Percentiles rank a stretch among this genome's conserved stretches.
These are phyloP conservation scores for Xerocomus amazonicus DNA, from an alignment of 1,284 basidiomycete species.

Conservation along the genomic window DNA sequence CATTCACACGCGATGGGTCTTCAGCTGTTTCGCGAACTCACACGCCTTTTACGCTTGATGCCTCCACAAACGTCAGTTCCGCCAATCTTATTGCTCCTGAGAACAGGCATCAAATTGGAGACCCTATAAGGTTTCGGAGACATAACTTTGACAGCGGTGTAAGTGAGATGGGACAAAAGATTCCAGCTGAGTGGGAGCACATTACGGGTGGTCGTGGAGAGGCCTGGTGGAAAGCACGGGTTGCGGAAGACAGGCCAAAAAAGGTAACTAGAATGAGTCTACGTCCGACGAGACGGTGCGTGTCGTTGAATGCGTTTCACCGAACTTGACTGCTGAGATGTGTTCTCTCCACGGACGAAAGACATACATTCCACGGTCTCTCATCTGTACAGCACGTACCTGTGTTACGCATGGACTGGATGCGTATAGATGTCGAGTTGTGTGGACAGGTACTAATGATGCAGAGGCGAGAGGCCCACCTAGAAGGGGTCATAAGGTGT, in stretches of 20 bases:
- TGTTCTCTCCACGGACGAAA: conserved; percentile 29
- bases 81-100: conserved; percentile 33
- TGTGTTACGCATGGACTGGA: conserved; percentile 53
- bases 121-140: conserved; percentile 5
- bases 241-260: conserved; percentile 10
- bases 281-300: conserved; percentile 19
- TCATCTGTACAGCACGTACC: conserved; percentile 41
- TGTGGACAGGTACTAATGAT: conserved; percentile 68
- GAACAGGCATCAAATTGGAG: conserved; percentile 12
- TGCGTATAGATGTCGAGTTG: conserved; percentile 76
- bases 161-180: conserved; percentile 27
- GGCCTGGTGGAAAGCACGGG: conserved; percentile 22
- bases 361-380: conserved; percentile 63
- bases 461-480: conserved; percentile 58
- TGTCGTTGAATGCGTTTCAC: background rate
- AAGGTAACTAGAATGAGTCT: conserved; percentile 4
- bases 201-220: conserved; percentile 20
- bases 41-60: conserved; percentile 41
- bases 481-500: conserved; percentile 41
- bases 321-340: conserved; percentile 9
- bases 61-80: conserved; percentile 42
- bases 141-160: conserved; percentile 1
- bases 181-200: conserved; percentile 43
- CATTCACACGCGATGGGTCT: conserved; percentile 8
- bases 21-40: conserved; percentile 38